phyloP scores from a whole-genome alignment of 148 eudicot species.

The Mesembryanthemum crystallinum region DNA sequence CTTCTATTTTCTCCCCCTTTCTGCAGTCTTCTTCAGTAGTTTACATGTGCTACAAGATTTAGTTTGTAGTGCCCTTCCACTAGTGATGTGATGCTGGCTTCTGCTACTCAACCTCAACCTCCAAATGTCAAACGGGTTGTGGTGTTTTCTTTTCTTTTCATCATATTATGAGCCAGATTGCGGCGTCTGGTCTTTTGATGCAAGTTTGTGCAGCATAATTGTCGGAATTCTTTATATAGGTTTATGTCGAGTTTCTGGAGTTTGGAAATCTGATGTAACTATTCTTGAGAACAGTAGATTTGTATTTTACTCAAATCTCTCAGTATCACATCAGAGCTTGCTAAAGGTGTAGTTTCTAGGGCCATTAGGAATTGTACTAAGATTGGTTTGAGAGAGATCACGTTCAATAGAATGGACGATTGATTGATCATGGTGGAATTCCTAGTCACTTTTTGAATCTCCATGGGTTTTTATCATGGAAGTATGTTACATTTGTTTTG shows the following conservation, averaged over 20 bases:
- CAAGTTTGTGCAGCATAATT: background rate
- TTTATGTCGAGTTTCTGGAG: background rate
- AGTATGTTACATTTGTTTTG: background rate
- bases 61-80: background rate
- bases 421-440: background rate
- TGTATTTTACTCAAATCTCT: background rate
- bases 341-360: no score
- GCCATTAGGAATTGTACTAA: no score
- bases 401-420: no score
- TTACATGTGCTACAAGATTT: background rate
- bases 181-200: background rate
- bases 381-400: no score
- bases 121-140: background rate
- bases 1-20: no score
- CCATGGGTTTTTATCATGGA: background rate
- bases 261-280: background rate
- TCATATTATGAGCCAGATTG: no score
- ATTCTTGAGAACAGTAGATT: background rate
- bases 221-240: background rate
- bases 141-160: no score
- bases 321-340: no score
- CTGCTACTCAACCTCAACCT: background rate
- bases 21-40: background rate
- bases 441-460: background rate
- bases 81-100: background rate